Percentiles rank a stretch among this genome's conserved stretches.
These are phyloP conservation scores for Entelexis sorbosivorans DNA, from an alignment of 1,139 yeast genomes.

Conservation along the genomic window DNA sequence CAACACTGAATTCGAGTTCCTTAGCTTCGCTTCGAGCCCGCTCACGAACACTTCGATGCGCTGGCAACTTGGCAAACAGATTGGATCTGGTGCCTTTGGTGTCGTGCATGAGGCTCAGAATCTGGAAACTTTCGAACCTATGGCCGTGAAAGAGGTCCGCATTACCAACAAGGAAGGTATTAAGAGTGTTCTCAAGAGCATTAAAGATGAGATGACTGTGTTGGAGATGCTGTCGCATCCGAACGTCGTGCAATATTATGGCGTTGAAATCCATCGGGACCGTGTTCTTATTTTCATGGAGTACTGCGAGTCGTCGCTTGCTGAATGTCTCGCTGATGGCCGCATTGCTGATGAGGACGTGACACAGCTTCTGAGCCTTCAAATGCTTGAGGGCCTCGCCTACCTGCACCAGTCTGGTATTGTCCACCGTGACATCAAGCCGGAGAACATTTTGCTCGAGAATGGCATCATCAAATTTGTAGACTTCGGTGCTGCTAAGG, in stretches of 20 bases:
- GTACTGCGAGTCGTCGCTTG: slow-evolving; percentile 88
- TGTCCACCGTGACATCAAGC: slow-evolving; percentile 92
- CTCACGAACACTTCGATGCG: slow-evolving; percentile 73
- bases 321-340: slow-evolving; percentile 56
- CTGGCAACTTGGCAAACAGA: slow-evolving; percentile 92
- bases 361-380: slow-evolving; percentile 79
- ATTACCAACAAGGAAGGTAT: slow-evolving; percentile 83
- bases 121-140: slow-evolving; percentile 86
- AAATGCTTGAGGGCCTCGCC: slow-evolving; percentile 90
- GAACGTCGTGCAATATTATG: slow-evolving; percentile 88
- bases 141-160: slow-evolving; percentile 93
- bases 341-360: slow-evolving; percentile 92
- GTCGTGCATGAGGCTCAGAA: slow-evolving; percentile 86
- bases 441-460: slow-evolving; percentile 83
- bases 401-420: slow-evolving; percentile 93
- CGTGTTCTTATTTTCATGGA: slow-evolving; percentile 95
- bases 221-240: slow-evolving; percentile 92
- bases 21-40: slow-evolving; percentile 77
- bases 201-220: slow-evolving; percentile 94
- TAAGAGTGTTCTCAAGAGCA: slow-evolving; percentile 73
- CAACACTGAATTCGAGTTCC: slow-evolving; percentile 77
- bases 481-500: slow-evolving; percentile 96
- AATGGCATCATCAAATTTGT: slow-evolving; percentile 90
- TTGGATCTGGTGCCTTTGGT: slow-evolving; percentile 96
- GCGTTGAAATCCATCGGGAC: slow-evolving; percentile 95